Conservation (phyloP, 257 asterid genomes). For the Forsythia suspensa region DNA sequence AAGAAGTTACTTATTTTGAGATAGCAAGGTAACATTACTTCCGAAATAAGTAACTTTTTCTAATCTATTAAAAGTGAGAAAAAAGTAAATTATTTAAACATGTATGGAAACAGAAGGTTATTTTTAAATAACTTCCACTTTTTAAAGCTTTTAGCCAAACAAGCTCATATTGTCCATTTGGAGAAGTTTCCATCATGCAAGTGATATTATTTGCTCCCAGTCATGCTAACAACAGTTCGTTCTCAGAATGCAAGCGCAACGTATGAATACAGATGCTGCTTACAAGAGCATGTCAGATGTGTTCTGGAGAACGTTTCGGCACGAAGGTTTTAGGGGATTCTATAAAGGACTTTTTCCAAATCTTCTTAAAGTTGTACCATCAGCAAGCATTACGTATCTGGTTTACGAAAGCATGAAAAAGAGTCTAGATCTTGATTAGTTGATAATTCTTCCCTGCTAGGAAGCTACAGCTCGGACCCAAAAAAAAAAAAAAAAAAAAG, state of each 20-base stretch:
- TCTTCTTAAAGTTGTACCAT: slow-evolving; percentile 91
- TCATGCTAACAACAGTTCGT: slow-evolving; percentile 20
- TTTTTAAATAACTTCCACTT: neutral
- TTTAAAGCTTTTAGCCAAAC: neutral
- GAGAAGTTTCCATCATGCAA: neutral
- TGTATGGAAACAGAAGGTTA: neutral
- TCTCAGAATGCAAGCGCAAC: slow-evolving; percentile 95
- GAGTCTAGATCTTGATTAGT: slow-evolving; percentile 67
- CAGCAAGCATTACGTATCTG: slow-evolving; percentile 94
- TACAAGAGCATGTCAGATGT: slow-evolving; percentile 72
- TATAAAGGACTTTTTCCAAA: slow-evolving; percentile 94
- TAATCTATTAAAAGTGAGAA: too few relatives aligned
- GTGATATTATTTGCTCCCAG: neutral
- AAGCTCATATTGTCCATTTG: neutral
- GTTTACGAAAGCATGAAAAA: slow-evolving; percentile 94
- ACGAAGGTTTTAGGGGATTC: slow-evolving; percentile 86
- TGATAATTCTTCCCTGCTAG: slow-evolving; percentile 22
- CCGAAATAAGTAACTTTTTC: neutral
- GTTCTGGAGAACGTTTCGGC: slow-evolving; percentile 61
- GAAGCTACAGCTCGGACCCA: neutral
- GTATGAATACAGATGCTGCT: slow-evolving; percentile 29
- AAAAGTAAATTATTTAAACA: too few relatives aligned
- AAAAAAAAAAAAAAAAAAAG: neutral
- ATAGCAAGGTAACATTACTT: neutral
- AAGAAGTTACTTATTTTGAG: neutral